Evolutionary conservation across 108 stramenopile species (phyloP).

Genomic region (Mediolabrus comicus): DNA sequence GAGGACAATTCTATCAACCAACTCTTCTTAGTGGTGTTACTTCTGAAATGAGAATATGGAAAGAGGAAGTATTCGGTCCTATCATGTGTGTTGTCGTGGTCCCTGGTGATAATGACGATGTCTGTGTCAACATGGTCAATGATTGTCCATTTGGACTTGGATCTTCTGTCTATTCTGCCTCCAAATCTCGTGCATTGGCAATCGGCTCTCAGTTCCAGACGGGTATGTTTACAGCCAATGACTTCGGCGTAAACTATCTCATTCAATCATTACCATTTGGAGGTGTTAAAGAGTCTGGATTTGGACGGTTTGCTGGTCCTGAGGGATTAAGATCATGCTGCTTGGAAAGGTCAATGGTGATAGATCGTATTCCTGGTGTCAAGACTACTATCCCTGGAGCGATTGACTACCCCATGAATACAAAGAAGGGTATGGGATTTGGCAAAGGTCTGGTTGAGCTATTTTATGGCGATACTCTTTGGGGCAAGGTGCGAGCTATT

Average conservation of each 20-base stretch:
- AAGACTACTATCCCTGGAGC: slow-evolving; percentile 89
- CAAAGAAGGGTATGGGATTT: slow-evolving; percentile 70
- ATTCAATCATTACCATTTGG: slow-evolving; percentile 98
- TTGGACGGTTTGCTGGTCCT: slow-evolving; percentile 97
- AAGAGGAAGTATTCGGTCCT: slow-evolving; percentile 98
- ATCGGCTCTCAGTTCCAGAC: slow-evolving; percentile 86
- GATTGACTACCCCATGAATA: slow-evolving; percentile 87
- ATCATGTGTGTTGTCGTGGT: slow-evolving; percentile 96
- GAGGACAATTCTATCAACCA: slow-evolving; percentile 94
- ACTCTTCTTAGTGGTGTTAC: slow-evolving; percentile 94
- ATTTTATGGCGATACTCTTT: slow-evolving; percentile 75
- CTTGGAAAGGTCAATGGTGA: slow-evolving; percentile 85
- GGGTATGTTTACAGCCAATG: slow-evolving; percentile 98
- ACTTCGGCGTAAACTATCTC: slow-evolving; percentile 96
- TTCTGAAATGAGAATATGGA: slow-evolving; percentile 87
- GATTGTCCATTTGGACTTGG: slow-evolving; percentile 91
- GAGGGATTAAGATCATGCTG: slow-evolving; percentile 97
- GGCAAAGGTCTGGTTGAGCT: slow-evolving; percentile 69
- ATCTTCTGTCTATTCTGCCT: slow-evolving; percentile 86
- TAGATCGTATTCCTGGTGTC: slow-evolving; percentile 84
- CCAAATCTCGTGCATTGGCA: slow-evolving; percentile 63
- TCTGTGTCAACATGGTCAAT: slow-evolving; percentile 85
- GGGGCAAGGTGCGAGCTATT: slow-evolving; percentile 74
- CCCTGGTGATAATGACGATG: slow-evolving; percentile 79
- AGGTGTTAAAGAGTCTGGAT: slow-evolving; percentile 96